Percentiles rank a stretch among this genome's conserved stretches.
These are phyloP conservation scores for Rasamsonia emersonii DNA, from an alignment of 2,329 filamentous ascomycete species.

Conservation along the genomic window DNA sequence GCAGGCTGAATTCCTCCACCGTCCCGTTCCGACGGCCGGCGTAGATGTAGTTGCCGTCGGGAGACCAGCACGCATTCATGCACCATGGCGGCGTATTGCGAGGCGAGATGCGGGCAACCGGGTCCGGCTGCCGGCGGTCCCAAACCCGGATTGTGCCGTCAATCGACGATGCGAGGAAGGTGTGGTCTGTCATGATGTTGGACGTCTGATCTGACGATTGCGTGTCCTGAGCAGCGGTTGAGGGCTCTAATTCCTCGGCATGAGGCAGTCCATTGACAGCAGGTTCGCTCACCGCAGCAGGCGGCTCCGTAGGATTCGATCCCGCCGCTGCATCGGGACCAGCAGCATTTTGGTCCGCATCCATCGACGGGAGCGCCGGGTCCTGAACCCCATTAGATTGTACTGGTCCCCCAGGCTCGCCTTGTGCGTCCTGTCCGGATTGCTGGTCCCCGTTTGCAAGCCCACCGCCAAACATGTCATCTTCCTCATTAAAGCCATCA, in stretches of 20 bases:
- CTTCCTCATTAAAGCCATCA: conserved; percentile 68
- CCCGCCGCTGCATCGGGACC: conserved; percentile 10
- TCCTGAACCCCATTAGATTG: conserved; percentile 13
- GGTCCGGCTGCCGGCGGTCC: conserved; percentile 57
- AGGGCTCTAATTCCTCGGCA: conserved; percentile 32
- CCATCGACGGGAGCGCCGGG: conserved; percentile 4
- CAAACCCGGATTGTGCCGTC: conserved; percentile 42
- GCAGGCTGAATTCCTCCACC: conserved; percentile 87
- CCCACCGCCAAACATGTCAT: conserved; percentile 69
- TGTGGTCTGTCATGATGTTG: conserved; percentile 55
- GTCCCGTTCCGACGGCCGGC: conserved; percentile 83
- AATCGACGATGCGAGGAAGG: conserved; percentile 69
- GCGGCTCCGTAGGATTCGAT: conserved; percentile 13
- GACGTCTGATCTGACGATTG: conserved; percentile 21
- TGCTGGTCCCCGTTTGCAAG: conserved; percentile 56
- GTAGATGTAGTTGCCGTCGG: conserved; percentile 91
- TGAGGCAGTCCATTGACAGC: conserved; percentile 32
- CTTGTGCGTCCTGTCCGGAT: conserved; percentile 37
- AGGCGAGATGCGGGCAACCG: conserved; percentile 70
- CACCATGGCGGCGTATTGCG: conserved; percentile 85
- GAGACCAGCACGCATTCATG: conserved; percentile 94
- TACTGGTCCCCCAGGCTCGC: conserved; percentile 20
- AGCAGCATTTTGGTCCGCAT: conserved; percentile 8
- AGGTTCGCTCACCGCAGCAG: conserved; percentile 16
- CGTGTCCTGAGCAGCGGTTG: conserved; percentile 16